Percentiles rank a stretch among this genome's conserved stretches.
phyloP scores from a whole-genome alignment of 2,329 filamentous ascomycete species.

The Xylaria digitata region DNA sequence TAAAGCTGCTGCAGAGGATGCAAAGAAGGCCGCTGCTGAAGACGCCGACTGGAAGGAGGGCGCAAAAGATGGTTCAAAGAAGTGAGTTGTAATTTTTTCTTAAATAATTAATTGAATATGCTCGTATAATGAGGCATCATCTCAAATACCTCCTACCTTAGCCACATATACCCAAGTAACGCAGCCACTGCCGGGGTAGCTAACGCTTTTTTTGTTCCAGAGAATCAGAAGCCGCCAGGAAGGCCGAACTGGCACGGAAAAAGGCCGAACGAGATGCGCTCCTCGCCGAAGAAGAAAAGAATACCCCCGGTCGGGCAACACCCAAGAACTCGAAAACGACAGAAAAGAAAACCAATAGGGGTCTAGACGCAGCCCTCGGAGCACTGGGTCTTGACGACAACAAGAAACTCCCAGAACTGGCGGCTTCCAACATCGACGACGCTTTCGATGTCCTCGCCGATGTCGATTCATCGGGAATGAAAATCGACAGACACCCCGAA shows the following conservation, averaged over 20 bases:
- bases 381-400: slow-evolving; percentile 65
- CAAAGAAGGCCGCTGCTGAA: slow-evolving; percentile 74
- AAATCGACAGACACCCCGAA: slow-evolving; percentile 91
- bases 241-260: slow-evolving; percentile 83
- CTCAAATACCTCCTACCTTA: background rate
- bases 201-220: slow-evolving; percentile 57
- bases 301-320: slow-evolving; percentile 64
- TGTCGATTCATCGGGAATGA: slow-evolving; percentile 67
- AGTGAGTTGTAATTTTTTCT: slow-evolving; percentile 67
- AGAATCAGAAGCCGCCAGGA: slow-evolving; percentile 85
- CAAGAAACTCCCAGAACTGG: slow-evolving; percentile 74
- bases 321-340: slow-evolving; percentile 77
- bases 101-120: background rate
- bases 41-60: slow-evolving; percentile 86
- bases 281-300: slow-evolving; percentile 83
- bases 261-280: slow-evolving; percentile 92
- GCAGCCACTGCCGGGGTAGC: background rate
- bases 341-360: slow-evolving; percentile 56
- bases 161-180: background rate
- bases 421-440: slow-evolving; percentile 88
- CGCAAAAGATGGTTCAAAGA: slow-evolving; percentile 85
- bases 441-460: slow-evolving; percentile 83
- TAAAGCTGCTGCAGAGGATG: slow-evolving; percentile 79
- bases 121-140: background rate
- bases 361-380: slow-evolving; percentile 58